These are phyloP conservation scores for Tulasnella calospora DNA, from an alignment of 768 basidiomycete genomes.

Conservation along the genomic window DNA sequence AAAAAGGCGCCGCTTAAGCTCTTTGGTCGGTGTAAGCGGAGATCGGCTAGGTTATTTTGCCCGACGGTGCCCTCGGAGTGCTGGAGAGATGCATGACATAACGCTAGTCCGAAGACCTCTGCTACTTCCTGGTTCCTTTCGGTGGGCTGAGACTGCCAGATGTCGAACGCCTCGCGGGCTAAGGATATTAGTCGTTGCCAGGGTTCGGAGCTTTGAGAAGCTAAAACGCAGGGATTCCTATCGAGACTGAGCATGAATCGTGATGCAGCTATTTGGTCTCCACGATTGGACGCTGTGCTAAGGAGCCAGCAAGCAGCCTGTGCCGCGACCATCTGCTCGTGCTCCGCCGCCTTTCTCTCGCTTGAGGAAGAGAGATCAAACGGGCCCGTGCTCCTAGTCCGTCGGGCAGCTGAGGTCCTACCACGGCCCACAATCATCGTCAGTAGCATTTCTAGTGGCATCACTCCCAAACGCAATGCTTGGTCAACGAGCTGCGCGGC, in stretches of 20 bases:
- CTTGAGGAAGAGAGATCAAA: too few relatives aligned
- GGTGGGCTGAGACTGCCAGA: neutral
- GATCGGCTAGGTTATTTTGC: neutral
- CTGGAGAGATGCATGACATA: neutral
- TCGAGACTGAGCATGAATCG: neutral
- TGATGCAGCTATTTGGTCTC: neutral
- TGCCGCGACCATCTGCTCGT: neutral
- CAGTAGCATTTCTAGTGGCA: too few relatives aligned
- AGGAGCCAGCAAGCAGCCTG: neutral
- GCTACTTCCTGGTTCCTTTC: neutral
- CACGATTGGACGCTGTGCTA: neutral
- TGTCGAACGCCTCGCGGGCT: neutral
- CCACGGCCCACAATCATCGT: too few relatives aligned
- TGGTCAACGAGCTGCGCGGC: too few relatives aligned
- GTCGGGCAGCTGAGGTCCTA: too few relatives aligned
- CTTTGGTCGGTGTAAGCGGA: neutral
- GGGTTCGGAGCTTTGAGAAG: neutral
- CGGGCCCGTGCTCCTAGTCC: too few relatives aligned
- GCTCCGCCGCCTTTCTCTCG: neutral
- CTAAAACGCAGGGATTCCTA: neutral
- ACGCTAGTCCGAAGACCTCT: neutral
- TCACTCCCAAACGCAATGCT: too few relatives aligned
- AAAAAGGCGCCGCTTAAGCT: neutral
- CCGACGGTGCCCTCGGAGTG: neutral
- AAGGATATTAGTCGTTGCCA: neutral